Base-by-base conservation (phyloP, 2,329 filamentous ascomycete genomes). In the Xylaria sp. region DNA sequence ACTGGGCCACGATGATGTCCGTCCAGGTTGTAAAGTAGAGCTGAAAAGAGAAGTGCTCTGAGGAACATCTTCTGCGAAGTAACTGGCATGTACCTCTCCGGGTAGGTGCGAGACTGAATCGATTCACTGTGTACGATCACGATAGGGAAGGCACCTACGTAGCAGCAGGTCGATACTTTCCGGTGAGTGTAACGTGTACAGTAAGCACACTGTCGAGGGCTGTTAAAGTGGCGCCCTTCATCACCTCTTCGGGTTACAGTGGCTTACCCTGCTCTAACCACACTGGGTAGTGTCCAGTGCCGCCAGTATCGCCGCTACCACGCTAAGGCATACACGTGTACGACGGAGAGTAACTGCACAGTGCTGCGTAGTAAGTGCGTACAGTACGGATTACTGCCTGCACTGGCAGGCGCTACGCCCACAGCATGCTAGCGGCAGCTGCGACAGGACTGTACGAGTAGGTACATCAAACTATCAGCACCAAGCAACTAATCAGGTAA, bases 401-500 rank as follows among this genome's bases (percentile, higher is more conserved):
- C 37, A 10, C 37, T 42, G 9, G 37, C 37, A 30, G 37, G 37
- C 37, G 11, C 37, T 42, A 42, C 37, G 11, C 37, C 37, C 37
- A 13, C 8, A 42, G 37, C 8, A 13, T 13, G 11, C 37, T 42
- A 42, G 37, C 11, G 37, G 8, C 37, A 9, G 8, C 37, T 42
- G 37, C 37, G 37, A 42, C 11, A 13, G 37, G 23, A 30, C 13
- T 42, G 13, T 13, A 42, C 37, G 37, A 42, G 11, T 11, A 42
- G 2, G 6, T 46, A 46, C 42, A 44, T 44, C 10, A 11, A n/a
- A 46, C 42, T n/a, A 46, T 46, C 42, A n/a, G 42, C 11, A n/a
- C 42, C 42, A 46, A 46, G 47, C 2, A 50, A 7, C 18, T 30
- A 50, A 50, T 50, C 18, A 46, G 42, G 58, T 58, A 52, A 59